A percentile compares a stretch with the other conserved stretches of the same genome.
Conservation (phyloP, 805 yeast genomes). For the Barnettozyma siamensis region DNA sequence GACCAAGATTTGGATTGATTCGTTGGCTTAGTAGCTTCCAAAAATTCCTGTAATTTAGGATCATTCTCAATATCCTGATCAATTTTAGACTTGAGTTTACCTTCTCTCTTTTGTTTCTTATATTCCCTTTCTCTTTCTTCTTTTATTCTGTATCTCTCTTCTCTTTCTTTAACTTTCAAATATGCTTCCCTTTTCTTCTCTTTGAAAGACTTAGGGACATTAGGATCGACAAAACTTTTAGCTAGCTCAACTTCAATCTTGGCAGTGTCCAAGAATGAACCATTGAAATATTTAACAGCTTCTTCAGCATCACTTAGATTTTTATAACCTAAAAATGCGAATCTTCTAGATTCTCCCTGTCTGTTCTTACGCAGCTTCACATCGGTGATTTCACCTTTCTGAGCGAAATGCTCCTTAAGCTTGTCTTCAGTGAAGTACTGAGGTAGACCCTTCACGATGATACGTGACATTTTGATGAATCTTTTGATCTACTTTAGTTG, state of each 20-base stretch:
- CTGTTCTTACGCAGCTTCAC: conserved; percentile 76
- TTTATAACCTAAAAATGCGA: conserved; percentile 88
- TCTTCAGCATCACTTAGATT: conserved; percentile 66
- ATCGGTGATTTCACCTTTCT: conserved; percentile 72
- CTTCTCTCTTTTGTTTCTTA: conserved; percentile 26
- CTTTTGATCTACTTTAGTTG: too few relatives aligned
- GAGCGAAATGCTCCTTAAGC: conserved; percentile 56
- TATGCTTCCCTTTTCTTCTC: conserved; percentile 47
- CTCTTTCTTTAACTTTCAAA: conserved; percentile 40
- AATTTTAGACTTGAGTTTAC: conserved; percentile 27
- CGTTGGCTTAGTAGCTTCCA: conserved; percentile 78
- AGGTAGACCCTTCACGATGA: conserved; percentile 89
- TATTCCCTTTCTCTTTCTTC: conserved; percentile 35
- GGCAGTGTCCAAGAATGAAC: conserved; percentile 78
- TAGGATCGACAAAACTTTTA: conserved; percentile 78
- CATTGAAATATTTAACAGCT: conserved; percentile 72
- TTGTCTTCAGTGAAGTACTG: conserved; percentile 68
- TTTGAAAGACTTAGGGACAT: conserved; percentile 61
- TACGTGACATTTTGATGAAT: conserved; percentile 63
- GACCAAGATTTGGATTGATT: conserved; percentile 73
- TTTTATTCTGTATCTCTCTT: conserved; percentile 39
- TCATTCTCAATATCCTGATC: conserved; percentile 60
- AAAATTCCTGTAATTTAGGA: conserved; percentile 69
- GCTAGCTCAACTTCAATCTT: conserved; percentile 76
- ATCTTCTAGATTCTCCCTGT: conserved; percentile 83